These are phyloP conservation scores for Gastrolobium bilobum DNA, from an alignment of 306 rosid genomes.

Conservation along the genomic window DNA sequence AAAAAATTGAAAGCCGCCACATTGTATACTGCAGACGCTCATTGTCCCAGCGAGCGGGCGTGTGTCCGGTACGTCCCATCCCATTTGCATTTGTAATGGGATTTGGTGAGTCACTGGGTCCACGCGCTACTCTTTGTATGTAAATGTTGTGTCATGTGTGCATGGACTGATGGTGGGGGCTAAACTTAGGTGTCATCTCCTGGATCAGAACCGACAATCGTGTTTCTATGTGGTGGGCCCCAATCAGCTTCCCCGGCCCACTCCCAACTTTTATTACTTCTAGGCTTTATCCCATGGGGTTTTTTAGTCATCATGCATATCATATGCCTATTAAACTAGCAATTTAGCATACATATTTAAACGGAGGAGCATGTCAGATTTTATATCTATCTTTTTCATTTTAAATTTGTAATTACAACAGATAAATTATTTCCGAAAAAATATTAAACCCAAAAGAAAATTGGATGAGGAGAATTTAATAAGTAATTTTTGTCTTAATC, in stretches of 20 bases:
- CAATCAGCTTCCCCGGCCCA: background rate
- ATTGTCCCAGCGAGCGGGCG: background rate
- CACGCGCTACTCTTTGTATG: background rate
- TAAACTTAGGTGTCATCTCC: background rate
- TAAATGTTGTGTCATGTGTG: background rate
- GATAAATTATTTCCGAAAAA: no score
- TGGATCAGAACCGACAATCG: slow-evolving; percentile 2
- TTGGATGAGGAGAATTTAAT: no score
- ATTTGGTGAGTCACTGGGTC: slow-evolving; percentile 20
- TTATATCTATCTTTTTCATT: no score
- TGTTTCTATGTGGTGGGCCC: background rate
- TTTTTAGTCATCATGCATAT: no score
- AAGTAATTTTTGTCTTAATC: no score
- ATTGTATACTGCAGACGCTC: background rate
- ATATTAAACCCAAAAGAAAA: no score
- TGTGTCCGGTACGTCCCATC: slow-evolving; percentile 16
- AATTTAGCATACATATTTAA: no score
- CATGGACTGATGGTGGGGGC: slow-evolving; percentile 12
- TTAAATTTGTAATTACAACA: no score
- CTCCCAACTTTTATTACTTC: background rate
- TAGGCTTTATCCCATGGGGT: background rate
- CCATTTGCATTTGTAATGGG: slow-evolving; percentile 4
- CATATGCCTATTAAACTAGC: no score
- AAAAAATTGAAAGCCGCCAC: slow-evolving; percentile 45
- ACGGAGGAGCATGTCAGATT: no score